Conservation (phyloP, 164 flowering plant species). For the Buxus sempervirens region DNA sequence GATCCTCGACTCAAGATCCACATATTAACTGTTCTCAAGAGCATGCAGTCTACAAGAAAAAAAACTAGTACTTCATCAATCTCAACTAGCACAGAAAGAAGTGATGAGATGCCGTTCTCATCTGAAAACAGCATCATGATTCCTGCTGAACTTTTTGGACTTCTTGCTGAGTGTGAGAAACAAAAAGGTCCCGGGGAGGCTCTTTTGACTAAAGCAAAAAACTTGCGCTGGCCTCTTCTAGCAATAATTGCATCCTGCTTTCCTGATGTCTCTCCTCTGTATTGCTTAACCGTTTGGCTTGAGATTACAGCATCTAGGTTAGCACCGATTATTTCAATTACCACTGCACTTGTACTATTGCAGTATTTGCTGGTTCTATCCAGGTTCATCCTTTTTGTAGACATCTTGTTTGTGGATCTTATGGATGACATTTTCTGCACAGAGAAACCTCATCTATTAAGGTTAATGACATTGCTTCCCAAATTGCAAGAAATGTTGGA, state of each 20-base stretch:
- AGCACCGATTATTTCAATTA: background rate
- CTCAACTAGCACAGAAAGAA: conserved; percentile 31
- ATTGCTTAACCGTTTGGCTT: conserved; percentile 93
- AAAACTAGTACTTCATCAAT: conserved; percentile 39
- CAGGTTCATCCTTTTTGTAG: background rate
- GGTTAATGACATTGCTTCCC: conserved; percentile 87
- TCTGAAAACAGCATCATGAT: conserved; percentile 30
- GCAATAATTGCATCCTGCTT: conserved; percentile 95
- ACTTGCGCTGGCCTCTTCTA: conserved; percentile 87
- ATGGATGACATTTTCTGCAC: conserved; percentile 17
- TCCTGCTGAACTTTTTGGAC: conserved; percentile 82
- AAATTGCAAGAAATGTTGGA: conserved; percentile 73
- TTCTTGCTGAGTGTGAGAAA: conserved; percentile 89
- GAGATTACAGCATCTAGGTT: conserved; percentile 99
- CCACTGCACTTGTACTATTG: background rate
- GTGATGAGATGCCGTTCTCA: conserved; percentile 30
- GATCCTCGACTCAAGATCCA: conserved; percentile 78
- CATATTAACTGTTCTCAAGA: conserved; percentile 73
- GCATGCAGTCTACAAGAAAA: conserved; percentile 62
- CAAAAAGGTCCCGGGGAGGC: conserved; percentile 77
- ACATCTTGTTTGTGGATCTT: conserved; percentile 13
- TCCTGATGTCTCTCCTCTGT: conserved; percentile 77
- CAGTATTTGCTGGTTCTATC: background rate
- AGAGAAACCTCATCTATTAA: conserved; percentile 92
- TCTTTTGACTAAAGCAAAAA: conserved; percentile 76